Base-by-base conservation (phyloP, 352 stramenopile genomes). In the Stramenopiles sp. region DNA sequence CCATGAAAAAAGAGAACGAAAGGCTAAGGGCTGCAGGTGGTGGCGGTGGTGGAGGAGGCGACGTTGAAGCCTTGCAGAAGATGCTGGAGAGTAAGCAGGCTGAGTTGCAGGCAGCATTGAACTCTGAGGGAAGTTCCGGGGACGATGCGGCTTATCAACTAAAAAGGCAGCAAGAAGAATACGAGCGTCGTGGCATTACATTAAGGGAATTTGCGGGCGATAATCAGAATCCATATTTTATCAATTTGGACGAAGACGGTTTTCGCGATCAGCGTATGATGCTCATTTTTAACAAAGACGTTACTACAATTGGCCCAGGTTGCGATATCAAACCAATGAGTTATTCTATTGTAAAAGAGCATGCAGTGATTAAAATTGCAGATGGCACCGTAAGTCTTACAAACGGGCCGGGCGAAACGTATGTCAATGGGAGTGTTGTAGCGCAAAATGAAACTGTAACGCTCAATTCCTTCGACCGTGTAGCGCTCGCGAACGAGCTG, bases 211-310 rank as follows among this genome's bases (percentile, higher is more conserved):
- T 96, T 84, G 92, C 96, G 81, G 83, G 86, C 27, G 91, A 92
- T 22, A 96, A 89, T 0, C 89, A 78, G 76, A 83, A 86, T 30
- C 92, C 92, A 27, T 95, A 96, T 83, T 88, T 97, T 7, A 92
- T 97, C 82, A 97, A 97, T 83, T 82, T 97, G 32, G 93, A 97
- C 82, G 92, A 97, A 55, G 93, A 97, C 81, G 91, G 90, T 27
- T 97, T 97, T 83, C 89, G 93, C 8, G 93, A 90, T 30, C 89
- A 92, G 82, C 91, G 93, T 30, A 96, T 97, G 83, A 93, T 97
- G 89, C 96, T 95, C 83, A 80, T 96, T 22, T 84, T 97, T 67
- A 84, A 90, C 30, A 88, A 91, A 30, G 84, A 83, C 22, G 27
- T 76, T 0, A 89, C 86, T 8, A 39, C 84, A 31, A 90, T 91